Base-by-base conservation (phyloP, 23 red algal genomes). In the Gracilaria caudata region DNA sequence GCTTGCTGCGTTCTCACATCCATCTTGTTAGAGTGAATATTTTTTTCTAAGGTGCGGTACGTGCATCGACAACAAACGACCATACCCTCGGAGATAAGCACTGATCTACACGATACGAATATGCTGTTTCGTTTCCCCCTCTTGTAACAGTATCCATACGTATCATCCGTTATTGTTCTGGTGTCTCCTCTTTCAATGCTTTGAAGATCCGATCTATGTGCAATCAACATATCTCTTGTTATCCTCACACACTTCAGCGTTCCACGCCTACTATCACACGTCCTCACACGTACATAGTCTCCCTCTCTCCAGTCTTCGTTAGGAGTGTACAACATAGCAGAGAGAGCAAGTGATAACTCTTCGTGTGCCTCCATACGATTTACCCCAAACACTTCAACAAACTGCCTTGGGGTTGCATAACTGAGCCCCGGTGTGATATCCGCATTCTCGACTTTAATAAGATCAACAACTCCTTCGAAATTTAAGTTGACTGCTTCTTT, bases 141-240 rank as follows among this genome's bases (percentile, higher is more conserved):
- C 34, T 71, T 71, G 65, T 71, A 71, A 34, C 65, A 41, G 65
- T 71, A 71, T 41, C 65, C 65, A 41, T 71, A 41, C 40, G 7
- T 20, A 71, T 71, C 4, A 41, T 71, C 65, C 65, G 65, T 32
- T 39, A 71, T 71, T 41, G 37, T 23, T 19, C 35, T 71, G 3
- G 33, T 39, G 2, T 3, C 5, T 28, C 32, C 32, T 41, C 26
- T 71, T 41, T 26, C n/a, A 34, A 71, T 41, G 65, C 65, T 71
- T 40, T 17, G 65, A 20, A 71, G 1, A 71, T 71, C 65, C 40
- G 2, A 33, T 3, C 20, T 36, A 34, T 71, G 37, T 19, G 34
- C 65, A 4, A 71, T 8, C 26, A 71, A 38, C 65, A 71, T 19
- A 8, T 71, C 20, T 19, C 33, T 71, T 17, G 65, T 71, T 39